Evolutionary conservation across 805 yeast genomes (phyloP).

Genomic region (Suhomyces prunicola): DNA sequence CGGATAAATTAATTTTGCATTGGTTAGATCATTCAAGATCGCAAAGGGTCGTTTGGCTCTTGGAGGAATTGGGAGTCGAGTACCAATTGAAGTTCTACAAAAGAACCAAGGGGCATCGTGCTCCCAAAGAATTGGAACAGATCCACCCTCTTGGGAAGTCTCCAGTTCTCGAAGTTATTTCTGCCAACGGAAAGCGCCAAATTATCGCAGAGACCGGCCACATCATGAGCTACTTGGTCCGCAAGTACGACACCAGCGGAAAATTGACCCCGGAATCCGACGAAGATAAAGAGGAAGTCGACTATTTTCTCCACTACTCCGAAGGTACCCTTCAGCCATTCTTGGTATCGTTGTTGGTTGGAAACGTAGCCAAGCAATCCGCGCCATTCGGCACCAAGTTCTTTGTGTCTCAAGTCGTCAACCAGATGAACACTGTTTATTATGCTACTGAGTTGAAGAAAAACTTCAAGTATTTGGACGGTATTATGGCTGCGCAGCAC

Average conservation of each 20-base stretch:
- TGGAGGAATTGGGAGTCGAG: slow-evolving; percentile 32
- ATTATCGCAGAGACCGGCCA: slow-evolving; percentile 55
- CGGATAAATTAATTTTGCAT: slow-evolving; percentile 17
- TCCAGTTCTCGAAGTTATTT: slow-evolving; percentile 29
- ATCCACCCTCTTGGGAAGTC: slow-evolving; percentile 39
- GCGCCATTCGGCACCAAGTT: slow-evolving; percentile 28
- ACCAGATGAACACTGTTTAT: slow-evolving; percentile 22
- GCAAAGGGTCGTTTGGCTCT: slow-evolving; percentile 35
- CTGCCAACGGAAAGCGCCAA: slow-evolving; percentile 13
- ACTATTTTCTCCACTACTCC: slow-evolving; percentile 23
- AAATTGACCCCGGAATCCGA: slow-evolving; percentile 28
- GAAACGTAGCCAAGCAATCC: slow-evolving; percentile 18
- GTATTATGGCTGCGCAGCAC: slow-evolving; percentile 22
- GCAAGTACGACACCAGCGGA: slow-evolving; percentile 42
- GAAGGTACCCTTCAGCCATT: slow-evolving; percentile 25
- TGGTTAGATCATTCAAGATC: slow-evolving; percentile 35
- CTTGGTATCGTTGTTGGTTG: slow-evolving; percentile 22
- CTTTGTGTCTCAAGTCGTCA: slow-evolving; percentile 20
- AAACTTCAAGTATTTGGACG: slow-evolving; percentile 29
- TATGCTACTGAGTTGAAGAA: slow-evolving; percentile 22
- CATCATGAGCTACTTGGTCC: slow-evolving; percentile 51
- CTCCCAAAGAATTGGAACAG: slow-evolving; percentile 30
- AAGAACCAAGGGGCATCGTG: slow-evolving; percentile 23
- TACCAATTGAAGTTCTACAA: slow-evolving; percentile 32
- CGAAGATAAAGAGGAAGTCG: slow-evolving; percentile 35